Conservation (phyloP, 2,329 filamentous ascomycete genomes). For the Dothistroma pini region DNA sequence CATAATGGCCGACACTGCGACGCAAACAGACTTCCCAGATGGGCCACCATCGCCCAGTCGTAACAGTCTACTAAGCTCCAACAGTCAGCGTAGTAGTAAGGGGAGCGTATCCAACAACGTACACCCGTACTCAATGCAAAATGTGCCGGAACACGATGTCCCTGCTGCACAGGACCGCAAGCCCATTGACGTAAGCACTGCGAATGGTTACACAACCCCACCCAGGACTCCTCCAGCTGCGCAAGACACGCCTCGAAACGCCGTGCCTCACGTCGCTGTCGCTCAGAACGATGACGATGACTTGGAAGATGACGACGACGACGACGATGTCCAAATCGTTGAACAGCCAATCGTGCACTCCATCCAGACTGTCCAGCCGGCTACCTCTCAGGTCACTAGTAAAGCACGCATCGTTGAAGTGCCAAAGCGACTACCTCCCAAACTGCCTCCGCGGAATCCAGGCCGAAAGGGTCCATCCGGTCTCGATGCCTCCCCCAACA, state of each 20-base stretch:
- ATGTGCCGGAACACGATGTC: slow-evolving; percentile 30
- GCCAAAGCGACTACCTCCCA: slow-evolving; percentile 72
- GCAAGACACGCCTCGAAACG: slow-evolving; percentile 2
- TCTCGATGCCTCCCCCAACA: slow-evolving; percentile 29
- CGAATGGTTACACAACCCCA: slow-evolving; percentile 33
- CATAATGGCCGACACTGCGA: slow-evolving; percentile 29
- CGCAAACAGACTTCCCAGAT: slow-evolving; percentile 29
- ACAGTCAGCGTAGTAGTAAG: slow-evolving; percentile 26
- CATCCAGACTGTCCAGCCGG: slow-evolving; percentile 64
- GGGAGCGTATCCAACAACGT: slow-evolving; percentile 20
- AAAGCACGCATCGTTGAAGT: slow-evolving; percentile 82
- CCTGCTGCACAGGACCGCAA: slow-evolving; percentile 16
- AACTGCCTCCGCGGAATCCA: slow-evolving; percentile 73
- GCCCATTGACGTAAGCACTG: slow-evolving; percentile 13
- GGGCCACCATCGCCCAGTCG: slow-evolving; percentile 20
- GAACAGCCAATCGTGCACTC: slow-evolving; percentile 52
- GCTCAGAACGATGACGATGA: slow-evolving; percentile 42
- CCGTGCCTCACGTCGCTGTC: neutral
- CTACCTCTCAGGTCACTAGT: slow-evolving; percentile 41
- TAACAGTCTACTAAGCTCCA: slow-evolving; percentile 10
- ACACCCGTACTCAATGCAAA: slow-evolving; percentile 22
- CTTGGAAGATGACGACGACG: slow-evolving; percentile 49
- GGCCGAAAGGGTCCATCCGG: slow-evolving; percentile 45
- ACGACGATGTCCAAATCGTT: slow-evolving; percentile 49
- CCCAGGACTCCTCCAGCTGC: slow-evolving; percentile 30